These are phyloP conservation scores for Hirschfeldia incana DNA, from an alignment of 345 rosid species.

Conservation along the genomic window DNA sequence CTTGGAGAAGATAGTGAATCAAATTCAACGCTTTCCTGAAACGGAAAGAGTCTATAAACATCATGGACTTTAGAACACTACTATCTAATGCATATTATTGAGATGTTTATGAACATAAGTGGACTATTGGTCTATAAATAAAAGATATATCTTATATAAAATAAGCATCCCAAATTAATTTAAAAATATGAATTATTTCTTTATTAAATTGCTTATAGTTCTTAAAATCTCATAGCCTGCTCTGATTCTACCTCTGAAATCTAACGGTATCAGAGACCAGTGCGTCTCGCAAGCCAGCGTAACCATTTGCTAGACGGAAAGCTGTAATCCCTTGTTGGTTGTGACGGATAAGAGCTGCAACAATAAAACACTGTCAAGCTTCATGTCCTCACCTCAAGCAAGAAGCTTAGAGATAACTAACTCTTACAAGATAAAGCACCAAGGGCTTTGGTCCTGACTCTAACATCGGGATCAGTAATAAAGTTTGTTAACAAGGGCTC, in stretches of 20 bases:
- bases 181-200: too few relatives aligned
- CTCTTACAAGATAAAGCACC: slow-evolving; percentile 94
- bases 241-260: slow-evolving; percentile 69
- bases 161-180: background rate
- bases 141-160: background rate
- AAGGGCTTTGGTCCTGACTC: slow-evolving; percentile 73
- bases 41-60: background rate
- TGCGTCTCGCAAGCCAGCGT: slow-evolving; percentile 77
- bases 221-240: too few relatives aligned
- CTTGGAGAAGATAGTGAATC: slow-evolving; percentile 81
- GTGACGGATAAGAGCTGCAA: slow-evolving; percentile 78
- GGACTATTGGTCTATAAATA: background rate
- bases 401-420: background rate
- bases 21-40: slow-evolving; percentile 89
- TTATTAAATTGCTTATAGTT: too few relatives aligned
- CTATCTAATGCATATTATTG: background rate
- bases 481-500: slow-evolving; percentile 74
- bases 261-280: slow-evolving; percentile 62
- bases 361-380: slow-evolving; percentile 22
- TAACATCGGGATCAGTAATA: slow-evolving; percentile 60
- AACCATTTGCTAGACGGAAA: slow-evolving; percentile 90
- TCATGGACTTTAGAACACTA: background rate
- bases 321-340: slow-evolving; percentile 78
- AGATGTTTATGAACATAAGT: background rate
- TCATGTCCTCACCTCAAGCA: background rate